These are phyloP conservation scores for Capsella rubella DNA, from an alignment of 441 rosid genomes.

Conservation along the genomic window DNA sequence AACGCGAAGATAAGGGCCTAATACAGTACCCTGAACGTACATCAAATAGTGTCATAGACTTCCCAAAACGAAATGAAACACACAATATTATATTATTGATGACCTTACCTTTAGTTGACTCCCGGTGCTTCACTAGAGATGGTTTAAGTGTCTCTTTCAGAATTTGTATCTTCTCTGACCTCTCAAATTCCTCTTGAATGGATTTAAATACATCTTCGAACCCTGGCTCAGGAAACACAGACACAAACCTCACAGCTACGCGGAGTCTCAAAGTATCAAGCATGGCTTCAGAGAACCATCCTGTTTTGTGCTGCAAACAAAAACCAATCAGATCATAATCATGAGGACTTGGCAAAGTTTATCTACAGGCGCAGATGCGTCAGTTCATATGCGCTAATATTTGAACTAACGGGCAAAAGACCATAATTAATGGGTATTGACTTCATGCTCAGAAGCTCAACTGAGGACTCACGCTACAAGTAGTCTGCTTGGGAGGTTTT, in stretches of 20 bases:
- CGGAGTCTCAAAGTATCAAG: conserved; percentile 83
- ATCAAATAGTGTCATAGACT: neutral
- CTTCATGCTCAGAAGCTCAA: conserved; percentile 24
- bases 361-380: neutral
- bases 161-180: conserved; percentile 65
- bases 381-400: neutral
- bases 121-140: conserved; percentile 56
- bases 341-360: neutral
- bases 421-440: conserved; percentile 12
- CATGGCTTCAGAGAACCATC: conserved; percentile 83
- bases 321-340: conserved; percentile 10
- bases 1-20: neutral
- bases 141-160: conserved; percentile 55
- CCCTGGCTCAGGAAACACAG: conserved; percentile 75
- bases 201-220: conserved; percentile 75
- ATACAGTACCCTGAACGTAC: neutral
- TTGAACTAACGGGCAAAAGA: neutral
- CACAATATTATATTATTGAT: neutral
- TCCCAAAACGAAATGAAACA: conserved; percentile 11
- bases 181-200: conserved; percentile 79
- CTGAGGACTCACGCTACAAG: conserved; percentile 73
- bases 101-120: conserved; percentile 58
- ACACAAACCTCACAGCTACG: conserved; percentile 80
- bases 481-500: conserved; percentile 71
- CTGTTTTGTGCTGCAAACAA: conserved; percentile 70